Percentiles rank a stretch among this genome's conserved stretches.
Conservation (phyloP, 2,329 filamentous ascomycete species). For the Cladosporium halotolerans region DNA sequence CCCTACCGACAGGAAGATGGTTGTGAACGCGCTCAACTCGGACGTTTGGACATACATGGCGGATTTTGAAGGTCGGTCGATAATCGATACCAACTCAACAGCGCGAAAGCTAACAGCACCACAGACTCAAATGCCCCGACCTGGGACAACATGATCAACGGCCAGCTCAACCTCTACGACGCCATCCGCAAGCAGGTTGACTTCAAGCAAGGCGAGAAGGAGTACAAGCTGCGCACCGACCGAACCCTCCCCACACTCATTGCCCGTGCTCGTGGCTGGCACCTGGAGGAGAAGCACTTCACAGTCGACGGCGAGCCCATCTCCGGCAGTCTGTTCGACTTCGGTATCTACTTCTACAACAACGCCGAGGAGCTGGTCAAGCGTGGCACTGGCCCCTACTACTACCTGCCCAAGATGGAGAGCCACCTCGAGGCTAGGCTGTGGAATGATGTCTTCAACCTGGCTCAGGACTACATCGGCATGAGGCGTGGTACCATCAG, state of each 20-base stretch:
- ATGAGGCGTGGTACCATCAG: slow-evolving; percentile 88
- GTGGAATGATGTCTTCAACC: slow-evolving; percentile 98
- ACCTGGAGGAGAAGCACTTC: slow-evolving; percentile 97
- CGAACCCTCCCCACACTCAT: slow-evolving; percentile 83
- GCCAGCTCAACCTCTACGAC: slow-evolving; percentile 95
- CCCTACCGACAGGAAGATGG: slow-evolving; percentile 97
- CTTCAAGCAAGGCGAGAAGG: slow-evolving; percentile 91
- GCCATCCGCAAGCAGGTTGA: slow-evolving; percentile 89
- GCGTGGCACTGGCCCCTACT: slow-evolving; percentile 85
- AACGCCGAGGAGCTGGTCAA: slow-evolving; percentile 85
- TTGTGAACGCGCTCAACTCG: slow-evolving; percentile 92
- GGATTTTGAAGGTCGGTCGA: slow-evolving; percentile 82
- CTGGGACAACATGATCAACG: slow-evolving; percentile 99
- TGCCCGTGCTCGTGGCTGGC: slow-evolving; percentile 91
- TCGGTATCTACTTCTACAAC: slow-evolving; percentile 98
- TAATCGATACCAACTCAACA: not conserved
- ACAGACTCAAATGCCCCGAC: slow-evolving; percentile 89
- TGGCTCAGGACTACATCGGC: slow-evolving; percentile 86
- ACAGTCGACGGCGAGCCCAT: slow-evolving; percentile 93
- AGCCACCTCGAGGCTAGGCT: slow-evolving; percentile 93
- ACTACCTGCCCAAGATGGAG: slow-evolving; percentile 94
- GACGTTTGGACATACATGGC: slow-evolving; percentile 99
- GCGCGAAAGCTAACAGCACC: not conserved
- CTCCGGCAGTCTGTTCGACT: slow-evolving; percentile 89
- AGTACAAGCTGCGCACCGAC: slow-evolving; percentile 95